Conservation (phyloP, 805 yeast genomes). For the Candida suzukii region DNA sequence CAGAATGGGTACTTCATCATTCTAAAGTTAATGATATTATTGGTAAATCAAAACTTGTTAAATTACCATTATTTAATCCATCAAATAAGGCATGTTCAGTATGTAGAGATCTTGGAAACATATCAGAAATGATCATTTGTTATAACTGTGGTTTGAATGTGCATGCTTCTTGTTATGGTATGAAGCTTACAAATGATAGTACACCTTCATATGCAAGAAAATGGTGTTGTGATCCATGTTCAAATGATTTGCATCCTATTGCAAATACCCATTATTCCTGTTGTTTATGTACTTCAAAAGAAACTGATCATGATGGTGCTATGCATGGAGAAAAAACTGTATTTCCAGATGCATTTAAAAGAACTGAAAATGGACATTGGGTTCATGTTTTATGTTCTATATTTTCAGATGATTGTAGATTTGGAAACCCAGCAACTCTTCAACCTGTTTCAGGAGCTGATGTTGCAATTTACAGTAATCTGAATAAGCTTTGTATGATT, state of each 20-base stretch:
- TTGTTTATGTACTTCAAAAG: conserved; percentile 54
- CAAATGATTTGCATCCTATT: conserved; percentile 58
- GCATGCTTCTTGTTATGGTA: conserved; percentile 68
- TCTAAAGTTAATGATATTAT: conserved; percentile 5
- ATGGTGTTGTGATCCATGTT: conserved; percentile 81
- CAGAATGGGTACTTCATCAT: conserved; percentile 13
- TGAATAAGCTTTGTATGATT: conserved; percentile 31
- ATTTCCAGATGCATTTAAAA: conserved; percentile 59
- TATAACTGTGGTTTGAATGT: conserved; percentile 60
- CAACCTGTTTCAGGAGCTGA: conserved; percentile 42
- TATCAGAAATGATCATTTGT: conserved; percentile 45
- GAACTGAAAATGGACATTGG: conserved; percentile 69
- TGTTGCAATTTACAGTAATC: conserved; percentile 23
- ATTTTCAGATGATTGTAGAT: conserved; percentile 38
- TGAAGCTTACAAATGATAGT: conserved; percentile 12
- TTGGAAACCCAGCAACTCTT: conserved; percentile 32
- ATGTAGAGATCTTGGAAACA: conserved; percentile 33
- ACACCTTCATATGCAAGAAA: conserved; percentile 26
- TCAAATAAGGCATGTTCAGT: conserved; percentile 44
- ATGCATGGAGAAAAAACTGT: conserved; percentile 33
- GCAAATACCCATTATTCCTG: conserved; percentile 55
- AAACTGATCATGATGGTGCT: conserved; percentile 38
- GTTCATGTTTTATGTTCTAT: conserved; percentile 69
- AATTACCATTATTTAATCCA: conserved; percentile 16
- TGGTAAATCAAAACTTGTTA: conserved; percentile 2